A percentile compares a stretch with the other conserved stretches of the same genome.
phyloP scores from a whole-genome alignment of 257 asterid species.

The Salvia splendens region DNA sequence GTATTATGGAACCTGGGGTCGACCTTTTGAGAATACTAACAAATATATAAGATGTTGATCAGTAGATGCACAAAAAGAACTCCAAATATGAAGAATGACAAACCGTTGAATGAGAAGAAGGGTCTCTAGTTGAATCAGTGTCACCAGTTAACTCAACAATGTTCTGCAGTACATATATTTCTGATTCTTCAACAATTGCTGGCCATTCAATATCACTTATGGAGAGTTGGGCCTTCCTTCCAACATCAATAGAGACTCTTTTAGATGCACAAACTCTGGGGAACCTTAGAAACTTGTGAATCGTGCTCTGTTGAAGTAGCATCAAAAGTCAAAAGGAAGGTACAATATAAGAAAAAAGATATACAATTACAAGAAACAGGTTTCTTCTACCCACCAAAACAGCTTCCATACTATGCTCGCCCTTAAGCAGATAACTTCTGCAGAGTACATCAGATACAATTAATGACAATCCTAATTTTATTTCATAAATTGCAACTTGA shows the following conservation, averaged over 20 bases:
- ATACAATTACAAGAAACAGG: constrained; percentile 15
- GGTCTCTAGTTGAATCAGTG: constrained; percentile 29
- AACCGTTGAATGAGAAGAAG: constrained; percentile 44
- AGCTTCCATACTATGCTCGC: constrained; percentile 46
- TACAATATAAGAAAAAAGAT: background rate
- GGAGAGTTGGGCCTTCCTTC: constrained; percentile 36
- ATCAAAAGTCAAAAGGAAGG: constrained; percentile 27
- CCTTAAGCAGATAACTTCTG: constrained; percentile 38
- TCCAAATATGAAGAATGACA: constrained; percentile 26
- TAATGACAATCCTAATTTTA: constrained; percentile 82
- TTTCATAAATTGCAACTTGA: constrained; percentile 78
- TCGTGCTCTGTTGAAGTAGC: constrained; percentile 41
- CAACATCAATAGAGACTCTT: constrained; percentile 40
- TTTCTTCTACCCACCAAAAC: constrained; percentile 49
- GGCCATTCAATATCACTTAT: constrained; percentile 55
- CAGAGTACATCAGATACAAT: constrained; percentile 49
- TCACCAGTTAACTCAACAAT: constrained; percentile 33
- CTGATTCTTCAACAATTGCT: constrained; percentile 40
- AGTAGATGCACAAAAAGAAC: background rate
- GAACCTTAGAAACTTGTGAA: constrained; percentile 68
- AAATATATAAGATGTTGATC: background rate
- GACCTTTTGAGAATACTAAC: constrained; percentile 7
- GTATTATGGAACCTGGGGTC: background rate
- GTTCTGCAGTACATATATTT: constrained; percentile 52
- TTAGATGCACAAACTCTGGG: constrained; percentile 63